Evolutionary conservation across 2,329 filamentous ascomycete species (phyloP), one percentile per base, ranked within the genome.

Genomic region (Zymoseptoria passerinii): DNA sequence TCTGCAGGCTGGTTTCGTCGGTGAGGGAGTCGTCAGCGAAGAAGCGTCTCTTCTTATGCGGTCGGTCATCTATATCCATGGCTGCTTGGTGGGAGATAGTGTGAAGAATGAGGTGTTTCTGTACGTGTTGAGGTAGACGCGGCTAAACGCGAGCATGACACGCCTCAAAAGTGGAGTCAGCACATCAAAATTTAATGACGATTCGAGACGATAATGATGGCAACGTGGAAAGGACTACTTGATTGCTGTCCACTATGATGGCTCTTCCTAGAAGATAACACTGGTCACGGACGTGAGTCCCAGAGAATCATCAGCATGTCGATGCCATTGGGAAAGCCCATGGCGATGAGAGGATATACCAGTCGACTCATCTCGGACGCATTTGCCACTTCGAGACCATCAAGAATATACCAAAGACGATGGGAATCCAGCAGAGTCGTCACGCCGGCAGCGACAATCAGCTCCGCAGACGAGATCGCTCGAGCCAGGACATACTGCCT

Each of bases 31-130:
- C 78, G 50, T 84, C 81, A 16, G 78, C 75, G 64, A 87, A 86
- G 72, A 86, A 86, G 28, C 83, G 80, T 61, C 81, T 77, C 72
- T 84, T 85, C 72, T 87, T 87, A 23, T 73, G 71, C 4, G 83
- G 84, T 19, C 80, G 74, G 50, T 82, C 76, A 53, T 82, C 77
- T 51, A 79, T 68, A 60, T 76, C 73, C 61, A 63, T 54, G 27
- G 7, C 52, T 48, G 35, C 35, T 13, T 13, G 2, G 23, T 23
- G 23, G 23, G 4, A 23, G 23, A 23, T 16, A 6, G 10, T 44
- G 35, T n/a, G 35, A 16, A 44, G 35, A 13, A n/a, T 16, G 16
- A 16, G 35, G 35, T 44, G 35, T 44, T 44, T 44, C 35, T 44
- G n/a, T n/a, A n/a, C 23, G 35, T 40, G 13, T 16, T 16, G 4